These are phyloP conservation scores for Ambrosia hybrid DNA, from an alignment of 140 eudicot genomes.

Conservation along the genomic window DNA sequence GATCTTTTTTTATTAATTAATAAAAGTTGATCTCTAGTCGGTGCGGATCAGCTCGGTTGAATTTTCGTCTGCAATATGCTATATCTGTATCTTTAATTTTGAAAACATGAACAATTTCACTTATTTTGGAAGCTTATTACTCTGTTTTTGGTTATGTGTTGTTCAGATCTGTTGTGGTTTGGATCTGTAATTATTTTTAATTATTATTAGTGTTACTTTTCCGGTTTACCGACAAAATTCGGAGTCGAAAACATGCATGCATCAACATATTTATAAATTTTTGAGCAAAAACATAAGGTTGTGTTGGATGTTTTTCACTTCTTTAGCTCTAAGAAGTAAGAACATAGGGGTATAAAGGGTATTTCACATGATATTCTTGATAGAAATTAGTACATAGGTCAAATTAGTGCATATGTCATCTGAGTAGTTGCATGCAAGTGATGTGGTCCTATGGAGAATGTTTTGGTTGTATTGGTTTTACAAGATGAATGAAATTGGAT, in stretches of 20 bases:
- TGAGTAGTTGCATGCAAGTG: slow-evolving; percentile 9
- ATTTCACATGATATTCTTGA: slow-evolving; percentile 7
- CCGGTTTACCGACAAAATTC: neutral
- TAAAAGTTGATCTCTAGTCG: neutral
- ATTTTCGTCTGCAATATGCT: slow-evolving; percentile 10
- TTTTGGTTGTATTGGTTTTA: slow-evolving; percentile 29
- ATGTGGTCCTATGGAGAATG: slow-evolving; percentile 18
- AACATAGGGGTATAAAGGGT: slow-evolving; percentile 25
- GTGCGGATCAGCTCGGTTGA: slow-evolving; percentile 13
- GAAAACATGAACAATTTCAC: neutral
- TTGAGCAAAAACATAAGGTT: neutral
- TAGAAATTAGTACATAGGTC: slow-evolving; percentile 13
- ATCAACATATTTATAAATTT: neutral
- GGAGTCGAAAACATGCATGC: neutral
- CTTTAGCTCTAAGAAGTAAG: neutral
- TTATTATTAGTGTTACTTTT: slow-evolving; percentile 5
- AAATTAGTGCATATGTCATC: neutral
- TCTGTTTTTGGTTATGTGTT: slow-evolving; percentile 18
- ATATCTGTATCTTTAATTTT: neutral
- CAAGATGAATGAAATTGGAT: slow-evolving; percentile 19
- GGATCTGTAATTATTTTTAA: slow-evolving; percentile 5
- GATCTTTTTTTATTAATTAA: neutral
- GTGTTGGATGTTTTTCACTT: slow-evolving; percentile 12
- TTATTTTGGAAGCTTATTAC: slow-evolving; percentile 2
- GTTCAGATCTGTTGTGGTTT: neutral